phyloP scores from a whole-genome alignment of 345 rosid genomes.

The Eucalyptus microcorys region DNA sequence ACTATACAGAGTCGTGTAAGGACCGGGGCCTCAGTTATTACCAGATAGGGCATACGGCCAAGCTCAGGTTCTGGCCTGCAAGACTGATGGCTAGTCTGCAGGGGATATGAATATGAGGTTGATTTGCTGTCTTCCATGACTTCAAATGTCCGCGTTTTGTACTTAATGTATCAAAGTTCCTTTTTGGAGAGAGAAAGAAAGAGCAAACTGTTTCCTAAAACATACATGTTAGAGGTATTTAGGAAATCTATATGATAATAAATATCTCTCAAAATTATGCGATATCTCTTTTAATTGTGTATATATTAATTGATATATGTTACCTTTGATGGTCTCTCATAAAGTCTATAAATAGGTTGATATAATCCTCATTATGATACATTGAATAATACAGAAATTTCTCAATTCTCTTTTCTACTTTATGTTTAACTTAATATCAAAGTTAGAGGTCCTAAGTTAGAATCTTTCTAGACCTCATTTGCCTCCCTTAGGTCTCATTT shows the following conservation, averaged over 20 bases:
- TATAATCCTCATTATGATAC: accelerated
- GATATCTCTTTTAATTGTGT: too few relatives aligned
- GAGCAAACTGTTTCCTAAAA: neutral
- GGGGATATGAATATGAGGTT: neutral
- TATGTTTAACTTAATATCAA: too few relatives aligned
- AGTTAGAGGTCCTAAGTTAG: accelerated
- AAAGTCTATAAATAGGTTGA: too few relatives aligned
- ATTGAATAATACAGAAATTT: too few relatives aligned
- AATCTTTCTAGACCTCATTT: too few relatives aligned
- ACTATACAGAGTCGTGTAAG: neutral
- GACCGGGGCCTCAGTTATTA: neutral
- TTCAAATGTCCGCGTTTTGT: neutral
- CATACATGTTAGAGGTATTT: neutral
- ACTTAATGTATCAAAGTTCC: neutral
- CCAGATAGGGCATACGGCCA: neutral
- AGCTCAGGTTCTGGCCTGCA: neutral
- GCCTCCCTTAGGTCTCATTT: too few relatives aligned
- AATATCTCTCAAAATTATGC: too few relatives aligned
- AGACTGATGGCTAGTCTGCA: neutral
- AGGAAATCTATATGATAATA: too few relatives aligned
- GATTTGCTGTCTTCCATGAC: neutral
- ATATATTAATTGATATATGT: too few relatives aligned
- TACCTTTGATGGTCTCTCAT: too few relatives aligned
- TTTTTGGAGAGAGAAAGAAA: neutral
- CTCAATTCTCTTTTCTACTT: too few relatives aligned